These are phyloP conservation scores for Mycena kentingensis DNA, from an alignment of 768 basidiomycete genomes.

Conservation along the genomic window DNA sequence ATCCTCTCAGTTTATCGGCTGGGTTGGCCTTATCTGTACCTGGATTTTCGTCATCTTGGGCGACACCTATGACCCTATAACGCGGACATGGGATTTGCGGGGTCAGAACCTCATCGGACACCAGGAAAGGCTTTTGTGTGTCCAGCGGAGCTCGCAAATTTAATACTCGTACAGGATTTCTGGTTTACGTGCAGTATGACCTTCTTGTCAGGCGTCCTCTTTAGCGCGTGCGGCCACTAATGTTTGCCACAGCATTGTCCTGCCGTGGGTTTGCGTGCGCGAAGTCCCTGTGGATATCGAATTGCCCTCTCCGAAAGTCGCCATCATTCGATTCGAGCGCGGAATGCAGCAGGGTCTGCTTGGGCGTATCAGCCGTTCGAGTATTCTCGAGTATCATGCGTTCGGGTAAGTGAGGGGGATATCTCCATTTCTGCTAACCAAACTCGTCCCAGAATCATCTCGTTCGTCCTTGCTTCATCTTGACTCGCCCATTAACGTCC, in stretches of 20 bases:
- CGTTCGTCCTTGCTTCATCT: slow-evolving; percentile 43
- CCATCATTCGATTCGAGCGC: slow-evolving; percentile 74
- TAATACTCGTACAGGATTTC: too few relatives aligned
- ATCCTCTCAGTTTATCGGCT: slow-evolving; percentile 57
- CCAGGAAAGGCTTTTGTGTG: too few relatives aligned
- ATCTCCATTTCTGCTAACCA: background rate
- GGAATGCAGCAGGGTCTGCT: slow-evolving; percentile 86
- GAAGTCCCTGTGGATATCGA: slow-evolving; percentile 76
- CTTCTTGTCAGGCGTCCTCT: slow-evolving; percentile 46
- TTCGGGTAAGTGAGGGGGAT: slow-evolving; percentile 53
- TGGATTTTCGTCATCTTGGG: slow-evolving; percentile 69
- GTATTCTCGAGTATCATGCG: slow-evolving; percentile 81
- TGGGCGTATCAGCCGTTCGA: slow-evolving; percentile 69
- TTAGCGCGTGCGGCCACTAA: slow-evolving; percentile 1
- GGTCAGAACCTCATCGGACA: slow-evolving; percentile 59
- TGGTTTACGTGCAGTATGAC: slow-evolving; percentile 80
- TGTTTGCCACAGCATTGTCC: slow-evolving; percentile 50
- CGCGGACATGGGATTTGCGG: slow-evolving; percentile 57
- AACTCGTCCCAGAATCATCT: slow-evolving; percentile 38
- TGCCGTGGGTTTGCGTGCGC: slow-evolving; percentile 77
- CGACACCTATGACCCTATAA: slow-evolving; percentile 59
- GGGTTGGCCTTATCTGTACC: slow-evolving; percentile 58
- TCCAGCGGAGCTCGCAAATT: too few relatives aligned
- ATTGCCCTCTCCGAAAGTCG: slow-evolving; percentile 77
- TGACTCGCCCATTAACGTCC: slow-evolving; percentile 6